Base-by-base conservation (phyloP, 345 rosid genomes). In the Brassica incana region DNA sequence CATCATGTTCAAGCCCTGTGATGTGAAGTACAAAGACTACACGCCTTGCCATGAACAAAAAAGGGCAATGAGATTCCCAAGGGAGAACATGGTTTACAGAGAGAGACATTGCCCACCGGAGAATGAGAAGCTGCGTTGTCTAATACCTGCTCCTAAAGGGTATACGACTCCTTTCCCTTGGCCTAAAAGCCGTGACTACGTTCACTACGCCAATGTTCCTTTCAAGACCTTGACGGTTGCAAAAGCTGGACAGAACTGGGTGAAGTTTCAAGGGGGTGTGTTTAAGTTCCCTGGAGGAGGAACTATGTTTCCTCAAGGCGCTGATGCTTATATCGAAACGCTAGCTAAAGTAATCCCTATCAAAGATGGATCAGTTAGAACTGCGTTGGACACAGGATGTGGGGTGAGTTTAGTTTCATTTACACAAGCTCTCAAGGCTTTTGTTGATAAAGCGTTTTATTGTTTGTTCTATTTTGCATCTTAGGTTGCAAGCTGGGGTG, bases 401-500 rank as follows among this genome's bases (percentile, higher is more conserved):
- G 99, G 98, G 54, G 95, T 90, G 81, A 75, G 84, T 82, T 58
- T 8, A 10, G 9, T 7, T 23, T 43, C 33, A 32, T 72, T 69
- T 29, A 6, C n/a, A 14, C 25, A 6, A 71, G 20, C 65, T 62
- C 64, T 59, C 64, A 59, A 59, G 30, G n/a, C 1, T 4, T 2
- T 9, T 9, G 23, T 59, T 58, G 62, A 3, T 38, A 6, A 5
- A 18, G 66, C 20, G 30, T 29, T 29, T 60, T 63, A 61, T 40
- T 29, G 10, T 27, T 63, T 12, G 32, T 43, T 35, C 50, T 54
- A 2, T 36, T 2, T 67, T 25, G 0, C 4, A 25, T 38, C 9
- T n/a, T 75, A 95, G 99, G 99, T 95, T 65, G 99, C 98, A 43
- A 95, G 99, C 75, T 95, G 99, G 99, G 99, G 99, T 75, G 99